These are phyloP conservation scores for Botryotinia convoluta DNA, from an alignment of 2,329 filamentous ascomycete species.

Conservation along the genomic window DNA sequence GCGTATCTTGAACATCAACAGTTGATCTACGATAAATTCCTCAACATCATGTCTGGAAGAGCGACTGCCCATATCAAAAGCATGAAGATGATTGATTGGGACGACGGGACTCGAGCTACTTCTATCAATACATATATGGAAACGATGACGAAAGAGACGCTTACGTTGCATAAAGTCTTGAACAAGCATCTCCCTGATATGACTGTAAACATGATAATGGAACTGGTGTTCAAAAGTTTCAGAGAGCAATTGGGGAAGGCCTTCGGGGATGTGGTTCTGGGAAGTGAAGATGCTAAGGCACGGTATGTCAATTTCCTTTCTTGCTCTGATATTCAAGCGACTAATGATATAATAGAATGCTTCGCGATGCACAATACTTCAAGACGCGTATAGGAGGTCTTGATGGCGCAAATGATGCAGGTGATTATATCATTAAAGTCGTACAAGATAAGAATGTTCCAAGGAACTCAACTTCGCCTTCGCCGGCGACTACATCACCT, in stretches of 20 bases:
- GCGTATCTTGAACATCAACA: conserved; percentile 63
- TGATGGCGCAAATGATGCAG: conserved; percentile 66
- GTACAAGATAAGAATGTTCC: conserved; percentile 53
- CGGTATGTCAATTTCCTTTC: conserved; percentile 47
- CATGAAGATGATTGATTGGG: conserved; percentile 66
- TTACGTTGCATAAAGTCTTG: conserved; percentile 66
- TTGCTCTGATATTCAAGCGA: neutral
- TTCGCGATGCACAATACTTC: conserved; percentile 63
- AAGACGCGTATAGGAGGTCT: conserved; percentile 59
- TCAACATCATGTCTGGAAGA: conserved; percentile 68
- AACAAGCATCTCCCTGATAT: conserved; percentile 64
- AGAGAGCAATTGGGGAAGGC: conserved; percentile 63
- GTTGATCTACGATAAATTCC: conserved; percentile 70
- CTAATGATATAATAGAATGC: conserved; percentile 47
- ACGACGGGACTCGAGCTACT: conserved; percentile 40
- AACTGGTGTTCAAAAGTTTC: conserved; percentile 65
- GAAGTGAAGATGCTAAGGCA: conserved; percentile 58
- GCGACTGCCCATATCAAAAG: conserved; percentile 60
- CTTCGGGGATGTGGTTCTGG: conserved; percentile 57
- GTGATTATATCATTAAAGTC: conserved; percentile 64
- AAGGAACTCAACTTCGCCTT: conserved; percentile 4
- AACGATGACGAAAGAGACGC: conserved; percentile 67
- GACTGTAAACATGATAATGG: conserved; percentile 66
- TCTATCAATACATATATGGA: conserved; percentile 64
- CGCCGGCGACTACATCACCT: neutral